Evolutionary conservation across 768 basidiomycete genomes (phyloP).

Genomic region (Stropharia rugosoannulata): DNA sequence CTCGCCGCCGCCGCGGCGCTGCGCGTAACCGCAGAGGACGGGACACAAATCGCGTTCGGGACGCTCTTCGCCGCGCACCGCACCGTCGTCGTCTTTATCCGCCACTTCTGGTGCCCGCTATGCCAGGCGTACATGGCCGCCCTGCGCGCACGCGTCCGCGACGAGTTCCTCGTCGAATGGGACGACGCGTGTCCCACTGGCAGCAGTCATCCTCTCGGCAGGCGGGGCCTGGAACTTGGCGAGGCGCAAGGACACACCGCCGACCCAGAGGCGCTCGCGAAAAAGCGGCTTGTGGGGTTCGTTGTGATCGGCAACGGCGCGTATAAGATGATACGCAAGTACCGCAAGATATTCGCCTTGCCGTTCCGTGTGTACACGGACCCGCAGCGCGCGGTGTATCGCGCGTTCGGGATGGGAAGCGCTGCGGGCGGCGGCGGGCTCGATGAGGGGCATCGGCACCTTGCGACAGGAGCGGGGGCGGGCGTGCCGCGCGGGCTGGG

Average conservation of each 20-base stretch:
- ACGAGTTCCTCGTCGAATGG: constrained; percentile 33
- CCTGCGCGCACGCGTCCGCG: constrained; percentile 45
- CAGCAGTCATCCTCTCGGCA: neutral
- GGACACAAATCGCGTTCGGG: constrained; percentile 65
- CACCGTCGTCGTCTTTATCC: constrained; percentile 80
- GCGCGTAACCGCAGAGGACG: constrained; percentile 66
- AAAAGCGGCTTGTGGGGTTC: constrained; percentile 46
- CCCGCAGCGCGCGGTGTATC: constrained; percentile 66
- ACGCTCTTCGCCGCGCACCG: constrained; percentile 53
- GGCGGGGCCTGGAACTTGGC: no score
- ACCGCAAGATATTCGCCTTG: constrained; percentile 71
- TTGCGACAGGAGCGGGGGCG: neutral
- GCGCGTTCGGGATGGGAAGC: constrained; percentile 68
- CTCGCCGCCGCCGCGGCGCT: constrained; percentile 62
- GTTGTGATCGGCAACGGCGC: constrained; percentile 82
- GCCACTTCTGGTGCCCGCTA: constrained; percentile 86
- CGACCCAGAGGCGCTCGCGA: no score
- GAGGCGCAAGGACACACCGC: no score
- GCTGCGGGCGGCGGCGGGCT: constrained; percentile 9
- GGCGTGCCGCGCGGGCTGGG: constrained; percentile 2
- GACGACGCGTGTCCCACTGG: constrained; percentile 11
- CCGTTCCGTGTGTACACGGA: constrained; percentile 81
- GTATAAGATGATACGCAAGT: constrained; percentile 72
- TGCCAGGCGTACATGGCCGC: constrained; percentile 89
- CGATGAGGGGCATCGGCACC: constrained; percentile 8